Evolutionary conservation across 805 yeast genomes (phyloP), one percentile per base, ranked within the genome.

Genomic region (Ogataea pilisensis): DNA sequence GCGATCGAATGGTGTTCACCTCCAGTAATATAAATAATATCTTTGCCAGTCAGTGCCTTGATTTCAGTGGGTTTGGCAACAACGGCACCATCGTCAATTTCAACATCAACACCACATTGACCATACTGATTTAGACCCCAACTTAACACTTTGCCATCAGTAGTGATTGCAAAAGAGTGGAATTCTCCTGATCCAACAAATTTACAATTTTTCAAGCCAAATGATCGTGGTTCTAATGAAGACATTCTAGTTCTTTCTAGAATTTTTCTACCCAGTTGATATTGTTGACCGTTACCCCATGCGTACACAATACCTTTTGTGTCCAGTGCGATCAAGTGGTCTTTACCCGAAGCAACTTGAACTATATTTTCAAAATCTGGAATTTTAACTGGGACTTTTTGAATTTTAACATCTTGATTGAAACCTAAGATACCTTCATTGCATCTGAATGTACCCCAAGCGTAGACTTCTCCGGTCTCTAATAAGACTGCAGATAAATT

Each of bases 51-150:
- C 35, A 93, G 75, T 13, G 73, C 69, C n/a, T 72, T 70, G 33
- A 90, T 82, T 40, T 75, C 74, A 0, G 90, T 85, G 20, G 99
- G 98, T 38, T 71, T 76, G 8, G 80, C 68, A 34, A 93, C 78
- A 42, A 86, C 72, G 2, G 93, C 85, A 18, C 95, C 96, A 63
- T 88, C 96, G 55, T 84, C 93, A 41, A 85, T 76, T 37, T 78
- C 79, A 27, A 82, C 81, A 13, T 85, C 71, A 19, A 82, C 70
- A 43, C 96, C 98, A 70, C 97, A 88, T 66, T 93, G 99, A 18
- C 98, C 98, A 58, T 78, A 93, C 64, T 93, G 97, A 61, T 93
- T 93, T 55, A 93, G 73, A 7, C 99, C 99, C 99, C 99, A 93
- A 8, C 93, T 74, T 48, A 75, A 74, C 1, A 93, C 88, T 27